Evolutionary conservation across 371 early-diverging fungal genomes (phyloP), one percentile per base, ranked within the genome.

Genomic region (Saksenaea oblongispora): DNA sequence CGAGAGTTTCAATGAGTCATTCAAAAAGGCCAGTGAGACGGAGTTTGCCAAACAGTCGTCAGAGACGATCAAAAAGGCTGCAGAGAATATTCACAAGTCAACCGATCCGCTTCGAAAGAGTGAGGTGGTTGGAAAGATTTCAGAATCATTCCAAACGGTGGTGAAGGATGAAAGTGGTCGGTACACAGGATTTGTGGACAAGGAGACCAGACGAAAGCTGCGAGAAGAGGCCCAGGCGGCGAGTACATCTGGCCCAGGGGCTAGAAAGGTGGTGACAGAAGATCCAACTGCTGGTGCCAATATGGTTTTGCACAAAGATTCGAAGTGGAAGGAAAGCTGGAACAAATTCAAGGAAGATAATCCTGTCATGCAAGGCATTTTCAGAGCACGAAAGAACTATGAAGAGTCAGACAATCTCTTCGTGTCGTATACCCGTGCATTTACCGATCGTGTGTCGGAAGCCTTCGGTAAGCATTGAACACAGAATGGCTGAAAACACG

Each of bases 291-390:
- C 98, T 47, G 96, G 96, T 59, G 83, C 86, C 28, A 84, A 88
- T 37, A 87, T 98, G 63, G 95, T 96, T 5, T 64, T 95, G 59
- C 96, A 96, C 78, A 93, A 95, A 78, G 91, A 94, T 65, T 89
- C 95, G 36, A 89, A 87, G 62, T 94, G 95, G 94, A 91, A 91
- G 70, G 93, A 92, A 76, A 86, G 91, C 70, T 97, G 98, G 98
- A 84, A 82, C 44, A 91, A 90, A 59, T 96, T 97, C 77, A 94
- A 94, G 81, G 95, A 95, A 54, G 90, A 87, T 59, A 93, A 84
- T 80, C 88, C 95, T 34, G 73, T 98, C 28, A 89, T 93, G 75
- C 93, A 93, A 77, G 87, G 87, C 14, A 81, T 96, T 56, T 92
- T 94, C 78, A 84, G 81, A 42, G 87, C 92, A 28, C 87, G 88